phyloP scores from a whole-genome alignment of 768 basidiomycete species.

The Terana coerulea region DNA sequence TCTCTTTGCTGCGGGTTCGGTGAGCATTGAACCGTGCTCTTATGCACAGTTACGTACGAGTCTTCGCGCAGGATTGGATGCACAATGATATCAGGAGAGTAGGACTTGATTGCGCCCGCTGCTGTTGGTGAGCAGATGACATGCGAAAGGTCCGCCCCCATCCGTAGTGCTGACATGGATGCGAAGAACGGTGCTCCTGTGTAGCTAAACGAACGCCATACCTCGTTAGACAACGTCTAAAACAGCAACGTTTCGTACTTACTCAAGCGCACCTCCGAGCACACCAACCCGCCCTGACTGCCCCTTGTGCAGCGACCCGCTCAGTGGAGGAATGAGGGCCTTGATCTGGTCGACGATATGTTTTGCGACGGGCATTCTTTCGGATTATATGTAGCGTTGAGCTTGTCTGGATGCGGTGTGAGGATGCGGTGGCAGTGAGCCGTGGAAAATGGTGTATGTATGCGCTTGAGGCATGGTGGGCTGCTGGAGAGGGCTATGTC shows the following conservation, averaged over 20 bases:
- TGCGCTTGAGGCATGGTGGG: neutral
- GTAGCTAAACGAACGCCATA: conserved; percentile 58
- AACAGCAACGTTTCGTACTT: conserved; percentile 27
- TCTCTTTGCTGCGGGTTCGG: neutral
- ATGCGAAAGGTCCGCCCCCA: conserved; percentile 94
- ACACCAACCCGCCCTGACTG: conserved; percentile 96
- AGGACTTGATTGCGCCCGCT: conserved; percentile 91
- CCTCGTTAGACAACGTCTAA: neutral
- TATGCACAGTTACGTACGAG: conserved; percentile 40
- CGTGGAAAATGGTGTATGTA: neutral
- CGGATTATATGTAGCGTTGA: neutral
- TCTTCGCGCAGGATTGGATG: conserved; percentile 84
- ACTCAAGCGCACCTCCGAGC: conserved; percentile 93
- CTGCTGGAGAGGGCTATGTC: conserved; percentile 1
- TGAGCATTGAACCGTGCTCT: neutral
- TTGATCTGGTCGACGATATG: conserved; percentile 67
- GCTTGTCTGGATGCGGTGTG: neutral
- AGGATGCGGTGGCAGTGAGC: neutral
- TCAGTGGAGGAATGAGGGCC: conserved; percentile 85
- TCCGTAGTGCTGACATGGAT: conserved; percentile 82
- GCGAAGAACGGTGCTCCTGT: conserved; percentile 97
- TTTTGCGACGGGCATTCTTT: conserved; percentile 57
- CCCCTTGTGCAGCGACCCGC: conserved; percentile 88
- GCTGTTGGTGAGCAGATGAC: conserved; percentile 95
- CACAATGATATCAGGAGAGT: conserved; percentile 95